Evolutionary conservation across 495 filamentous ascomycete species (phyloP).

Genomic region (Neurospora pannonica): DNA sequence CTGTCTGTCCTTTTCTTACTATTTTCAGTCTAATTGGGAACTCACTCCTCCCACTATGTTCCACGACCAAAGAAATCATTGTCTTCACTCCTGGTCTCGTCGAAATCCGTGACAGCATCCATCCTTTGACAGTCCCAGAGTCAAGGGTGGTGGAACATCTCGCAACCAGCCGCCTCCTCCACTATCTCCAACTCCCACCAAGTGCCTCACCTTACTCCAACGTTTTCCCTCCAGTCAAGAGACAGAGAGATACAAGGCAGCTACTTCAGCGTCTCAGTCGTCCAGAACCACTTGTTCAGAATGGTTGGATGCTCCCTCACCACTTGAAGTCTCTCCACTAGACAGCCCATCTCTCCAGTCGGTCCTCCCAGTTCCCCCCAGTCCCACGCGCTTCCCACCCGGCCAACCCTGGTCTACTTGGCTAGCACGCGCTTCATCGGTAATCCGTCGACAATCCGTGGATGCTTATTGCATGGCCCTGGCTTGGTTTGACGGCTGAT

Average conservation of each 20-base stretch:
- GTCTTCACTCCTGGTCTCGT: neutral
- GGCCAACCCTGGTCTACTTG: neutral
- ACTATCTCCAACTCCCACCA: neutral
- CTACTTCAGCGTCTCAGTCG: neutral
- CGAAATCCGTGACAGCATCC: neutral
- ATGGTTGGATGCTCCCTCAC: neutral
- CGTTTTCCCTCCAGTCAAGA: constrained; percentile 8
- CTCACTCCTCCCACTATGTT: neutral
- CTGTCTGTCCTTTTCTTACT: neutral
- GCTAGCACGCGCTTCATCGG: neutral
- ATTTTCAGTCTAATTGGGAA: neutral
- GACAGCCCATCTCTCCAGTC: neutral
- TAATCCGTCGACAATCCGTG: neutral
- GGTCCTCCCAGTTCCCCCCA: neutral
- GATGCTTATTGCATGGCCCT: neutral
- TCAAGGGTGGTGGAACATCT: constrained; percentile 5
- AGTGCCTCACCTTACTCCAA: neutral
- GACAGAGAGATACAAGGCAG: neutral
- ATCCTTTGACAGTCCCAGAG: neutral
- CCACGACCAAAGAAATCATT: neutral
- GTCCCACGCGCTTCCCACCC: constrained; percentile 4
- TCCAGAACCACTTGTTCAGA: neutral
- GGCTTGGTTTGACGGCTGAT: neutral
- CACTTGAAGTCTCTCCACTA: neutral
- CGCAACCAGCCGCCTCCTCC: neutral